Conservation (phyloP, 441 rosid genomes). For the Aquilaria agallochum region DNA sequence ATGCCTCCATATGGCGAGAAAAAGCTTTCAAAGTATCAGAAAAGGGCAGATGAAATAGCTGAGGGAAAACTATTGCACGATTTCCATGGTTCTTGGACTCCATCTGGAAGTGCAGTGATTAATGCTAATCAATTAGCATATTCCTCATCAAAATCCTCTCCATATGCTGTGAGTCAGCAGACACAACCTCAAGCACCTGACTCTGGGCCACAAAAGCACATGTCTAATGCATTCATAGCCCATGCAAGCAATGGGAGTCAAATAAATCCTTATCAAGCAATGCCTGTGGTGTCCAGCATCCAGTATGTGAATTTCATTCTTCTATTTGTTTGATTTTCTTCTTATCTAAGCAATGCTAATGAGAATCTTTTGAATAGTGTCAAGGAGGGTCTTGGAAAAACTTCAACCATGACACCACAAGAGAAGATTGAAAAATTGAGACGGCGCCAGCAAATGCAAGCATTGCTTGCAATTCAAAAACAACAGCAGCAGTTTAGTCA, state of each 20-base stretch:
- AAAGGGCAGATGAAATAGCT: slow-evolving; percentile 35
- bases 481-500: slow-evolving; percentile 73
- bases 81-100: slow-evolving; percentile 39
- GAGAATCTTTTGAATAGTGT: slow-evolving; percentile 36
- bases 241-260: slow-evolving; percentile 48
- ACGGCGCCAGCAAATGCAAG: slow-evolving; percentile 95
- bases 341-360: slow-evolving; percentile 41
- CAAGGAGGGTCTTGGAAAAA: slow-evolving; percentile 35
- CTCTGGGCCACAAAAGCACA: slow-evolving; percentile 44
- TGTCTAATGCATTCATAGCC: slow-evolving; percentile 41
- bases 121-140: slow-evolving; percentile 40
- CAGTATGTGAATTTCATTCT: slow-evolving; percentile 47
- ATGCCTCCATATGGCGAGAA: slow-evolving; percentile 51
- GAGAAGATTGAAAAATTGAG: slow-evolving; percentile 90
- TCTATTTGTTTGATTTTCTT: slow-evolving; percentile 49
- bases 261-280: slow-evolving; percentile 52
- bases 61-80: slow-evolving; percentile 37
- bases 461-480: slow-evolving; percentile 92
- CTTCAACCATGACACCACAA: slow-evolving; percentile 82
- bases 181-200: slow-evolving; percentile 53
- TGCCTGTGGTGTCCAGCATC: slow-evolving; percentile 46
- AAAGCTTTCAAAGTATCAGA: slow-evolving; percentile 40
- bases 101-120: slow-evolving; percentile 35
- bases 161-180: slow-evolving; percentile 38
- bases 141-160: slow-evolving; percentile 29